Evolutionary conservation across 1,284 basidiomycete species (phyloP), one percentile per base, ranked within the genome.

Genomic region (Mycena sp.): DNA sequence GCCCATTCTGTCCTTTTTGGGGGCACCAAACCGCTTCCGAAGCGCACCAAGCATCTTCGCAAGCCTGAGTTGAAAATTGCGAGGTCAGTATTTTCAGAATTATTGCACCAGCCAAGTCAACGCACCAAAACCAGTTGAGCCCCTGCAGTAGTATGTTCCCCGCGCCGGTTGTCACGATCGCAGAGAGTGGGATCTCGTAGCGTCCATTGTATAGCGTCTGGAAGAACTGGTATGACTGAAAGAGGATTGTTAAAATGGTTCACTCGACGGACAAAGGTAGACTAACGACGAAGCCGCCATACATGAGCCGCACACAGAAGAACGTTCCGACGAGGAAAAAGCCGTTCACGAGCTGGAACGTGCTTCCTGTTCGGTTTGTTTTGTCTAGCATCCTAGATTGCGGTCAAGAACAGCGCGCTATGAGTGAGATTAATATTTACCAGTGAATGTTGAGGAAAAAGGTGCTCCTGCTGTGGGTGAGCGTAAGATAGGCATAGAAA

Each of bases 391-490:
- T 89, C 86, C 90, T 90, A 60, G 17, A 30, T 9, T 12, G 30
- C 32, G 30, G 30, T 63, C 64, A 45, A 63, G 52, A 58, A 6
- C 44, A 49, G 23, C 43, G 9, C 4, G 29, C 16, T 35, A 30
- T 19, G 23, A 43, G 32, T 19, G 37, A 48, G 29, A 28, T 16
- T 71, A 64, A 61, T 37, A 61, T 54, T 46, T 62, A 90, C 90
- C 90, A 91, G 67, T 93, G 90, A 62, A 89, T 85, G 71, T 93
- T 90, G 62, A 93, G 78, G 76, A 93, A 92, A 58, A 92, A 83
- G 0, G 92, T 93, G 81, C 88, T 90, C 75, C 87, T 88, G 63
- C n/a, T 21, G n/a, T n/a, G n/a, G n/a, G n/a, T n/a, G n/a, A n/a
- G n/a, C n/a, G n/a, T n/a, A n/a, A n/a, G n/a, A n/a, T n/a, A n/a